Percentiles rank a stretch among this genome's conserved stretches.
Conservation (phyloP, 208 protist species). For the Leishmania turanica region DNA sequence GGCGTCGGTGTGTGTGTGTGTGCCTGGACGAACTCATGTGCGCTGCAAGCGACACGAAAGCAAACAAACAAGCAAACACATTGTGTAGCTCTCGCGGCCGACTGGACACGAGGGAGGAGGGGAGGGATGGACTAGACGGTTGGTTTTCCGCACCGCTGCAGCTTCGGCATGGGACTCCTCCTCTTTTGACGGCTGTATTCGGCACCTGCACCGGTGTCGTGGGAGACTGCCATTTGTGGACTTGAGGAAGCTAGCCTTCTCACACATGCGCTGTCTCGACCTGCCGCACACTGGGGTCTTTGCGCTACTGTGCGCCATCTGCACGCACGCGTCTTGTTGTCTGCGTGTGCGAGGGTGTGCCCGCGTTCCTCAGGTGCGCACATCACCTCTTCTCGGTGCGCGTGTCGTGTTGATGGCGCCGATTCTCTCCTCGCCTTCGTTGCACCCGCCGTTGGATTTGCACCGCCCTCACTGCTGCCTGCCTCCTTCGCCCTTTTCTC, state of each 20-base stretch:
- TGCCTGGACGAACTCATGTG: neutral
- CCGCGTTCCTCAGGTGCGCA: neutral
- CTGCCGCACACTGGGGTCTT: neutral
- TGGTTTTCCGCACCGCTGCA: neutral
- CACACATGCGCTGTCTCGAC: neutral
- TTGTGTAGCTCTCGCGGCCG: neutral
- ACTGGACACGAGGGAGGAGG: neutral
- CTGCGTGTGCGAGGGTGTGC: slow-evolving; percentile 4
- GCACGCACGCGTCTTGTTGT: neutral
- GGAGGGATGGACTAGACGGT: neutral
- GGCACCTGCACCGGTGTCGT: neutral
- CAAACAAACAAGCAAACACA: neutral
- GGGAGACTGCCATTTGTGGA: neutral
- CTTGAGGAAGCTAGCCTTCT: neutral
- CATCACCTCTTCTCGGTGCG: neutral
- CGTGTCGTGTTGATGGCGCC: neutral
- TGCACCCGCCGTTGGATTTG: neutral
- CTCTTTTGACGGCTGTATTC: neutral
- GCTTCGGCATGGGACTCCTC: neutral
- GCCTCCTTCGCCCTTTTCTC: neutral
- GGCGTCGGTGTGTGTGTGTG: neutral
- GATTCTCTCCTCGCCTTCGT: neutral
- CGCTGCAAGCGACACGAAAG: neutral
- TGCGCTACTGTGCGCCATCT: neutral
- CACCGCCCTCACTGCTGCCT: neutral